A percentile compares a stretch with the other conserved stretches of the same genome.
Conservation (phyloP, 139 green algal species). For the Bryopsis sp. region DNA sequence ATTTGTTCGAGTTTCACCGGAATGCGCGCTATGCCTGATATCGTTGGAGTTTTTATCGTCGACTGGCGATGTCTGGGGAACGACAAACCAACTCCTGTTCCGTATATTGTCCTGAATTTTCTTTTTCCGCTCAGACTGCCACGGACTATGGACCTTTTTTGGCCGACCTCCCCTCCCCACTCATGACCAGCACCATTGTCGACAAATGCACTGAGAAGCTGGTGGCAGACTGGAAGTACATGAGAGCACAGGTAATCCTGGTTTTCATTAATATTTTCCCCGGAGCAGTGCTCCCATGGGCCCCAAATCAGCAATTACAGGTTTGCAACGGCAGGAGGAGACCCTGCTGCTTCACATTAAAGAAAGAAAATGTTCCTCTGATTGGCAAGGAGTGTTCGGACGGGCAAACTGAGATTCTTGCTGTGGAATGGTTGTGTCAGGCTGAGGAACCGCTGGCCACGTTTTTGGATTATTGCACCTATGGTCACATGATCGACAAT, state of each 20-base stretch:
- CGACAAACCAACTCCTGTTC: too few species aligned
- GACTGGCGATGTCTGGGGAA: background rate
- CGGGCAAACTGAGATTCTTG: too few species aligned
- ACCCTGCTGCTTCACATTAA: background rate
- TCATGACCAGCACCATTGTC: slow-evolving; percentile 89
- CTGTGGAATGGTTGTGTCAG: too few species aligned
- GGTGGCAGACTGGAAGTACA: slow-evolving; percentile 90
- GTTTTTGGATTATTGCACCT: slow-evolving; percentile 98
- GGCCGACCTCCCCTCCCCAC: slow-evolving; percentile 78
- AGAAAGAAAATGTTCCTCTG: background rate
- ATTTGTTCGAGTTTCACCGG: too few species aligned
- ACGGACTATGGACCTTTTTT: slow-evolving; percentile 90
- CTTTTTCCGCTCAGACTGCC: slow-evolving; percentile 47
- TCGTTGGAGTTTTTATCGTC: background rate
- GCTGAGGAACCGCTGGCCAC: slow-evolving; percentile 72
- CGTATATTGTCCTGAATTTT: too few species aligned
- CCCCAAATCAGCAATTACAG: slow-evolving; percentile 1
- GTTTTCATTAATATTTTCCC: too few species aligned
- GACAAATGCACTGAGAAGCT: slow-evolving; percentile 94
- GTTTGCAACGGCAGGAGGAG: background rate
- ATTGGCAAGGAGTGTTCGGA: slow-evolving; percentile 2
- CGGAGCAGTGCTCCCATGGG: slow-evolving; percentile 12
- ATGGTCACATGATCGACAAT: slow-evolving; percentile 99
- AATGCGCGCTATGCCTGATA: background rate
- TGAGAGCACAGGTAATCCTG: slow-evolving; percentile 75